These are phyloP conservation scores for Pleurotus cornucopiae DNA, from an alignment of 768 basidiomycete genomes.

Conservation along the genomic window DNA sequence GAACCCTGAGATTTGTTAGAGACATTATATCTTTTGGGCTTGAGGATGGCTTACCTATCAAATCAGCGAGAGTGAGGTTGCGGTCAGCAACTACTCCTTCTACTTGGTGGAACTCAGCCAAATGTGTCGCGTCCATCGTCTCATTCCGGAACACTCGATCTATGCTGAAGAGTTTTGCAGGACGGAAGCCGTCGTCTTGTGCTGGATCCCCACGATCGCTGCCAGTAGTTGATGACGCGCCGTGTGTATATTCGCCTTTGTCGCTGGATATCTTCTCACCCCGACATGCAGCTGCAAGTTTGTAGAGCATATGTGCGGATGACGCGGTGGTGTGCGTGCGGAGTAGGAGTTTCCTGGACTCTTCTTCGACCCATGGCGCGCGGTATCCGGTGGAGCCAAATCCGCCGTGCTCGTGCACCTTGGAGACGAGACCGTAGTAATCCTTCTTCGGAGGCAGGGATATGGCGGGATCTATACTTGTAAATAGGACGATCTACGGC, in stretches of 20 bases:
- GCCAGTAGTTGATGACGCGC: conserved; percentile 25
- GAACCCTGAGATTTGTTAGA: conserved; percentile 57
- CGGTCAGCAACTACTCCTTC: conserved; percentile 98
- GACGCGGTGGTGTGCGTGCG: conserved; percentile 97
- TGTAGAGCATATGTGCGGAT: conserved; percentile 90
- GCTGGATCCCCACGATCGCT: conserved; percentile 16
- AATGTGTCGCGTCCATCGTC: conserved; percentile 95
- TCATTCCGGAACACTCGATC: conserved; percentile 99
- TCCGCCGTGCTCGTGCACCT: conserved; percentile 81
- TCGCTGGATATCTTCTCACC: conserved; percentile 45
- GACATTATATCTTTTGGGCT: background rate
- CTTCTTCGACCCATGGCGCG: conserved; percentile 91
- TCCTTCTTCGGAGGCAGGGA: conserved; percentile 72
- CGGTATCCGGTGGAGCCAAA: conserved; percentile 95
- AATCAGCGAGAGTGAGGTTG: conserved; percentile 86
- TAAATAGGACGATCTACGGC: conserved; percentile 3
- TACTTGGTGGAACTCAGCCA: conserved; percentile 99
- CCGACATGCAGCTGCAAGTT: conserved; percentile 81
- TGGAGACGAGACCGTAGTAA: conserved; percentile 83
- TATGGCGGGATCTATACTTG: conserved; percentile 62
- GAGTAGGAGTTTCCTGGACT: conserved; percentile 87
- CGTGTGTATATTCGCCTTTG: conserved; percentile 35
- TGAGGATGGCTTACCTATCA: conserved; percentile 65
- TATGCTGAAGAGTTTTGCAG: conserved; percentile 94
- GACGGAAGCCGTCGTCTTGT: conserved; percentile 72